Conservation (phyloP, 768 basidiomycete genomes). For the Mycena olivaceomarginata region DNA sequence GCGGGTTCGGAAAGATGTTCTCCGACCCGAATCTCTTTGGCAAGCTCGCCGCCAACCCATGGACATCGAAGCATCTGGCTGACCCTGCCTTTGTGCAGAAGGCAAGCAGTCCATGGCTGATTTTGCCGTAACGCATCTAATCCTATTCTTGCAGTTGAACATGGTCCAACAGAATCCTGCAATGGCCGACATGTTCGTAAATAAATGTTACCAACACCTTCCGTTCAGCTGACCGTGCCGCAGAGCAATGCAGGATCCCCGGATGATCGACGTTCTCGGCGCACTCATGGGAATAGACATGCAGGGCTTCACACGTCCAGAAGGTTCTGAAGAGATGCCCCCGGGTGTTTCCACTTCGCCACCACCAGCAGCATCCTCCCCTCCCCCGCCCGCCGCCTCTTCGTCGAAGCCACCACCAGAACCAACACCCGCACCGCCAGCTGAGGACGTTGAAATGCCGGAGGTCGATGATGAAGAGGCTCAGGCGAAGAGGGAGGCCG, state of each 20-base stretch:
- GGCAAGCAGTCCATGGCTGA: conserved; percentile 53
- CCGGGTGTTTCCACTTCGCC: conserved; percentile 67
- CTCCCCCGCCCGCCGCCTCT: conserved; percentile 66
- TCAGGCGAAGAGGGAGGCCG: conserved; percentile 84
- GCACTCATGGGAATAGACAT: conserved; percentile 96
- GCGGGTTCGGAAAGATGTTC: conserved; percentile 87
- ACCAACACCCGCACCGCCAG: conserved; percentile 58
- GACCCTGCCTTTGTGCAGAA: conserved; percentile 90
- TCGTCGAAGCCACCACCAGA: conserved; percentile 60
- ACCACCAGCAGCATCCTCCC: conserved; percentile 58
- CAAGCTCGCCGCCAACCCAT: conserved; percentile 92
- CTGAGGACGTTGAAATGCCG: conserved; percentile 81
- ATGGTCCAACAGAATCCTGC: conserved; percentile 81
- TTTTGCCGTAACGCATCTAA: conserved; percentile 26
- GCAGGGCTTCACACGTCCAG: conserved; percentile 88
- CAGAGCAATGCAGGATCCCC: conserved; percentile 84
- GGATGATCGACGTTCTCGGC: conserved; percentile 96
- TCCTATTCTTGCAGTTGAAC: conserved; percentile 67
- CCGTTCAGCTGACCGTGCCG: conserved; percentile 25
- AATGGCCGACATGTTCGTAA: conserved; percentile 75
- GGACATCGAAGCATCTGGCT: conserved; percentile 88
- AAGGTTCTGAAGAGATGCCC: conserved; percentile 89
- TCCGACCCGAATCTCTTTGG: conserved; percentile 87
- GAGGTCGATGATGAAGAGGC: conserved; percentile 83
- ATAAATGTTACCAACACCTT: conserved; percentile 1